Evolutionary conservation across 768 basidiomycete species (phyloP).

Genomic region (Suillus ampliporus): DNA sequence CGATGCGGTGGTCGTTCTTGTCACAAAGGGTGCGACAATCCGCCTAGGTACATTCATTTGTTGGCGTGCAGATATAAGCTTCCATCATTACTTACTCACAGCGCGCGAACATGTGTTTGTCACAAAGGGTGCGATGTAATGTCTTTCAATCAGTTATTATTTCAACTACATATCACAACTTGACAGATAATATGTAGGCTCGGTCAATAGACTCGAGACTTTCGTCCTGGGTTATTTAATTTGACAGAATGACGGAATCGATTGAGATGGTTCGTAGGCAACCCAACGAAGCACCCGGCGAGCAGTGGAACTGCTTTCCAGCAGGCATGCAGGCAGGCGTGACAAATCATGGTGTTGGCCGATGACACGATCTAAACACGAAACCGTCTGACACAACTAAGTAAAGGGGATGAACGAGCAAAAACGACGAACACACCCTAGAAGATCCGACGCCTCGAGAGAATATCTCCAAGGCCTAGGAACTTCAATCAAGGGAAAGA

Average conservation of each 20-base stretch:
- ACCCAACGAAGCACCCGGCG: neutral
- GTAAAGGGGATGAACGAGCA: neutral
- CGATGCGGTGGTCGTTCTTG: too few species aligned
- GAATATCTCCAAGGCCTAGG: neutral
- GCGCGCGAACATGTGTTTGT: neutral
- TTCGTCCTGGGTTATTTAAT: constrained; percentile 18
- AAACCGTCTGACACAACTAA: neutral
- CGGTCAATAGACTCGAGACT: neutral
- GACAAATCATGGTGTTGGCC: neutral
- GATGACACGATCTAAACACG: too few species aligned
- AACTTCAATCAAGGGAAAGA: neutral
- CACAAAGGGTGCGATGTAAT: neutral
- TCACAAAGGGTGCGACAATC: too few species aligned
- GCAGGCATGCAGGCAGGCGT: neutral
- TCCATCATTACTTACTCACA: too few species aligned
- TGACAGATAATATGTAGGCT: constrained; percentile 12
- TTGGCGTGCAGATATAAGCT: too few species aligned
- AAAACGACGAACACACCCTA: neutral
- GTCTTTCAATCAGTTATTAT: neutral
- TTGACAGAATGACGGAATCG: constrained; percentile 2
- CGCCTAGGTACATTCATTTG: too few species aligned
- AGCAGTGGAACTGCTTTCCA: neutral
- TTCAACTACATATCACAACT: constrained; percentile 13
- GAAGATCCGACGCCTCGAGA: neutral
- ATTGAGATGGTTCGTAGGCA: too few species aligned